Base-by-base conservation (phyloP, 148 eudicot species). In the Cornus suecica region DNA sequence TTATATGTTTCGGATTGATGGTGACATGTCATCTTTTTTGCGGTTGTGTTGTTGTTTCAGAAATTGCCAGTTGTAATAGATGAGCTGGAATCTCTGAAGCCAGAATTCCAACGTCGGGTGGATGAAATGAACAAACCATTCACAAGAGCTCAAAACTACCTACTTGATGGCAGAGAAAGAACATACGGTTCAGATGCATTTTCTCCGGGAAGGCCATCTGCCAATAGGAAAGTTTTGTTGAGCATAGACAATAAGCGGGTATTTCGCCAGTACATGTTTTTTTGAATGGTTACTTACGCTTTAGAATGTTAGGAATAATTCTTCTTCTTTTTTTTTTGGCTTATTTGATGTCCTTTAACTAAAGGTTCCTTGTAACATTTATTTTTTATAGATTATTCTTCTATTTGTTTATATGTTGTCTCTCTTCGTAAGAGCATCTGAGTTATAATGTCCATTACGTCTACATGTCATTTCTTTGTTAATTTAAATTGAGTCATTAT, bases 51-150 rank as follows among this genome's bases (percentile, higher is more conserved):
- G 51, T 15, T 76, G 54, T 74, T 82, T 65, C 86, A 94, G 99
- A 91, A 87, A 88, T 80, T 91, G 82, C 66, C 74, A 64, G 79
- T 76, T 58, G 97, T 92, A 67, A 24, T 94, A 24, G 87, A 89
- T 80, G 99, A 94, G 88, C 88, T 94, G 65, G 99, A 94, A 80
- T 71, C 87, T 66, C 82, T 94, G 83, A 87, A 94, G 84, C 96
- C 99, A 31, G 80, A 92, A 80, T 88, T 92, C 73, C 84, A 83
- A n/a, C 86, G 74, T 72, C 86, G 76, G 67, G 66, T 81, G 69
- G 76, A 88, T 89, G 86, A 90, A 77, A 78, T 85, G 66, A 82
- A 84, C 75, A 88, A 84, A 77, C 83, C 78, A 65, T 76, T 75
- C 70, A 60, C 62, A 51, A 78, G 83, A 68, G 61, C 69, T 68